phyloP scores from a whole-genome alignment of 2,329 filamentous ascomycete genomes.

The Coniochaeta prunicola region DNA sequence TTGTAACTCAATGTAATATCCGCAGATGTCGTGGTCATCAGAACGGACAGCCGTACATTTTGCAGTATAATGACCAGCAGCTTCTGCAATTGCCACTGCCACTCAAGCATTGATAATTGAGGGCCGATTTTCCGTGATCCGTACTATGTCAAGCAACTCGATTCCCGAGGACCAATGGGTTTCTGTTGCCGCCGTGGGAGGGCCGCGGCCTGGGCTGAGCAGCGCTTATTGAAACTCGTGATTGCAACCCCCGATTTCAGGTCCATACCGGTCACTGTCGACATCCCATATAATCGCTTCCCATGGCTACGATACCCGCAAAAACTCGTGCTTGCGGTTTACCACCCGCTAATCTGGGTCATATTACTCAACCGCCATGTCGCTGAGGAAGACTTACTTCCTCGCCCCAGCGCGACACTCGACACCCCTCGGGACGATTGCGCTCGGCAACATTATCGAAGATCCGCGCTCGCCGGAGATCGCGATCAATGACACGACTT shows the following conservation, averaged over 20 bases:
- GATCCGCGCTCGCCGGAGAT: not conserved
- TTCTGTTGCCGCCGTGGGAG: not conserved
- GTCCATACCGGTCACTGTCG: not conserved
- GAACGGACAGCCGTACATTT: too few species aligned
- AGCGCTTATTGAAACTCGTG: not conserved
- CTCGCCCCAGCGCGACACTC: not conserved
- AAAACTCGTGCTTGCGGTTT: not conserved
- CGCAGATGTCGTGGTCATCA: too few species aligned
- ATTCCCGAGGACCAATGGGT: not conserved
- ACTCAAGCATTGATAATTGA: too few species aligned
- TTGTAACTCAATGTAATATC: too few species aligned
- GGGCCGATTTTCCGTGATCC: too few species aligned
- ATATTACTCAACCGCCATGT: not conserved
- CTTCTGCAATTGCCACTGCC: too few species aligned
- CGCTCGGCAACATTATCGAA: not conserved
- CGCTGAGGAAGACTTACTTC: not conserved
- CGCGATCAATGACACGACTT: not conserved
- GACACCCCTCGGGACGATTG: not conserved
- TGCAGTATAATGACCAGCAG: too few species aligned
- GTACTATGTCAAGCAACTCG: too few species aligned
- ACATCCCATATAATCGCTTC: not conserved
- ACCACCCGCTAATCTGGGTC: not conserved
- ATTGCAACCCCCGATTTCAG: not conserved
- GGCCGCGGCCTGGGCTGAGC: not conserved
- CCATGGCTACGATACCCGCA: not conserved